phyloP scores from a whole-genome alignment of 1,284 basidiomycete species.

The Hemileccinum hortonii region DNA sequence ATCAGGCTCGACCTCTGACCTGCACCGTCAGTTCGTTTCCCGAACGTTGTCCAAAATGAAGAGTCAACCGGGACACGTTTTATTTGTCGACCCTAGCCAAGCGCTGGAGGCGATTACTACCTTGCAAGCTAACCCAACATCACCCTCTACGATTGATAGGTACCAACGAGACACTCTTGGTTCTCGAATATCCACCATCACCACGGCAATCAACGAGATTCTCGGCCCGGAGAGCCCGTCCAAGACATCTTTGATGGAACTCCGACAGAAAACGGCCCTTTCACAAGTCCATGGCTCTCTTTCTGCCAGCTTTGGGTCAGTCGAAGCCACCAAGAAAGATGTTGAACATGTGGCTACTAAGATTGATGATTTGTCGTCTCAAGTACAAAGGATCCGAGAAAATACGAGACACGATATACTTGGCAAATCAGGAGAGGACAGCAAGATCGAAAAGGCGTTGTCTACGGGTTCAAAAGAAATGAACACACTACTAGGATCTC shows the following conservation, averaged over 20 bases:
- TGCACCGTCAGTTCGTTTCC: slow-evolving; percentile 15
- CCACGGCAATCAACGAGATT: slow-evolving; percentile 39
- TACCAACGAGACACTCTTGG: slow-evolving; percentile 63
- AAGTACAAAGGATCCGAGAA: slow-evolving; percentile 36
- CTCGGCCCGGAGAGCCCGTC: slow-evolving; percentile 21
- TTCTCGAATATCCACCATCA: slow-evolving; percentile 55
- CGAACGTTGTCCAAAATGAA: slow-evolving; percentile 17
- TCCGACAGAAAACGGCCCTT: slow-evolving; percentile 33
- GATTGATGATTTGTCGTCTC: slow-evolving; percentile 34
- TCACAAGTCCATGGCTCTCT: slow-evolving; percentile 39
- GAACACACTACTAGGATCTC: slow-evolving; percentile 47
- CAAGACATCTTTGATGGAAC: slow-evolving; percentile 7
- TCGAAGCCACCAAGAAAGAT: slow-evolving; percentile 32
- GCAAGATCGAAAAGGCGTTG: slow-evolving; percentile 46
- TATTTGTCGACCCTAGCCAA: slow-evolving; percentile 56
- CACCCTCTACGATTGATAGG: slow-evolving; percentile 51
- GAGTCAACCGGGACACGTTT: slow-evolving; percentile 34
- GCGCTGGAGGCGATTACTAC: slow-evolving; percentile 52
- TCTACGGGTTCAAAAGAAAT: slow-evolving; percentile 50
- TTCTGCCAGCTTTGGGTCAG: slow-evolving; percentile 30
- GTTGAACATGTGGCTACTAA: slow-evolving; percentile 28
- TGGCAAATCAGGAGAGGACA: slow-evolving; percentile 41
- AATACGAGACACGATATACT: slow-evolving; percentile 38
- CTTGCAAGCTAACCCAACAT: slow-evolving; percentile 46
- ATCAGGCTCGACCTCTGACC: slow-evolving; percentile 26